Evolutionary conservation across 352 stramenopile species (phyloP), one percentile per base, ranked within the genome.

Genomic region (Phytophthora meadii): DNA sequence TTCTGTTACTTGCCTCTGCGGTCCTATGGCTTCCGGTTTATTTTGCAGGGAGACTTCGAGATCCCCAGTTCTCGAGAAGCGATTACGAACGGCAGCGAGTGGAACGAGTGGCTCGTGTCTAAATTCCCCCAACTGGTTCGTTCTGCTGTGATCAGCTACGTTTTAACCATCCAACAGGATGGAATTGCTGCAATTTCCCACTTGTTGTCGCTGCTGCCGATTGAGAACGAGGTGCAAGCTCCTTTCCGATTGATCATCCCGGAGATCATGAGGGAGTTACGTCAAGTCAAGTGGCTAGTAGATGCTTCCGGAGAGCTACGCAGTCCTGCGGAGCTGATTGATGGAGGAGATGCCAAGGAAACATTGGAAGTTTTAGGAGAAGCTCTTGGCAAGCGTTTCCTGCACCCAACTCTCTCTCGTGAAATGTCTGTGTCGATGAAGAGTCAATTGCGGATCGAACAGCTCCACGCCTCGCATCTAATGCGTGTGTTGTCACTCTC

Each of bases 31-130:
- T 92, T 96, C 30, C 82, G 81, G 1, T 96, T 94, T 76, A 91
- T 97, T 32, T 27, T 97, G 8, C 89, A 97, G 28, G 88, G 79
- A 36, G 85, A 97, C 47, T 97, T 95, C 65, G 83, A 95, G 49
- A 82, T 96, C 1, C 83, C 88, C 12, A 95, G 88, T 48, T 96
- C 86, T 22, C 81, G 89, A 28, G 89, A 97, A 54, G 85, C 88
- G 8, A 89, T 97, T 24, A 80, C 79, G 12, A 92, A 88, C 42
- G 83, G 86, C 3, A 94, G 84, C 56, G 82, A 90, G 40, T 97
- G 89, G 89, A 97, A 97, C 49, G 86, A 94, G 65, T 95, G 86
- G 87, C 82, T 97, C 14, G 72, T 95, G 12, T 79, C 84, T 8
- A 82, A 89, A 30, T 78, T 92, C 28, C 83, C 89, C 2, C 44